A percentile compares a stretch with the other conserved stretches of the same genome.
These are phyloP conservation scores for Plasmodium cynomolgi DNA, from an alignment of 169 alveolate genomes.

Conservation along the genomic window DNA sequence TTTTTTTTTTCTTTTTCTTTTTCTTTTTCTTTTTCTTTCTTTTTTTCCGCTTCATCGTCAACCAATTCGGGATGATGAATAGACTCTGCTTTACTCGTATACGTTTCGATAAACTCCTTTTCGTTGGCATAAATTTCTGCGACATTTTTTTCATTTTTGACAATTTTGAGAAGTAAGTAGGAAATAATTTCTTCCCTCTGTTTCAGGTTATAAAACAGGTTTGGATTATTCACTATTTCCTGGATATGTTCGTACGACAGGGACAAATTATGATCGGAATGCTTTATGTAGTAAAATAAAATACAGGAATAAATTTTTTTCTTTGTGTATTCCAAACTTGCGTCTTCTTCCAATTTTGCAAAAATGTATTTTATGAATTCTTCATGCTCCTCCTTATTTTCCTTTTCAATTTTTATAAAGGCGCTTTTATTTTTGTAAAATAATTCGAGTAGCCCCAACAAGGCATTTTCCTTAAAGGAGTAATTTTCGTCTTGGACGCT, in stretches of 20 bases:
- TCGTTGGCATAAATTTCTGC: constrained; percentile 19
- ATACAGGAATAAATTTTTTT: constrained; percentile 19
- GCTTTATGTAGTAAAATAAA: constrained; percentile 37
- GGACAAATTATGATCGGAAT: constrained; percentile 14
- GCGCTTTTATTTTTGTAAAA: constrained; percentile 43
- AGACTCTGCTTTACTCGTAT: background rate
- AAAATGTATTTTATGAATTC: constrained; percentile 20
- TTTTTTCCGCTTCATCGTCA: background rate
- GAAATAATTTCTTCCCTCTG: constrained; percentile 52
- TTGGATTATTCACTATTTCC: constrained; percentile 24
- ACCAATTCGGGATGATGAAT: background rate
- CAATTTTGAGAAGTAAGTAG: constrained; percentile 17
- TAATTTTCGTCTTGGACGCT: constrained; percentile 31
- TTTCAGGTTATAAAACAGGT: constrained; percentile 29
- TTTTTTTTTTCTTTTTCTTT: background rate
- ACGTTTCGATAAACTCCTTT: background rate
- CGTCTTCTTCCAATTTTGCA: constrained; percentile 1
- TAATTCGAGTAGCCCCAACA: constrained; percentile 15
- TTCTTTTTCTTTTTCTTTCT: background rate
- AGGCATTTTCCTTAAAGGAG: constrained; percentile 53
- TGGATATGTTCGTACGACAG: constrained; percentile 45
- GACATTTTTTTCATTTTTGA: constrained; percentile 18
- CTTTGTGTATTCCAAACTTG: constrained; percentile 20
- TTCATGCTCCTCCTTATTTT: constrained; percentile 9
- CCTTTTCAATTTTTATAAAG: background rate